Evolutionary conservation across 768 basidiomycete genomes (phyloP), one percentile per base, ranked within the genome.

Genomic region (Leccinellum luteum): DNA sequence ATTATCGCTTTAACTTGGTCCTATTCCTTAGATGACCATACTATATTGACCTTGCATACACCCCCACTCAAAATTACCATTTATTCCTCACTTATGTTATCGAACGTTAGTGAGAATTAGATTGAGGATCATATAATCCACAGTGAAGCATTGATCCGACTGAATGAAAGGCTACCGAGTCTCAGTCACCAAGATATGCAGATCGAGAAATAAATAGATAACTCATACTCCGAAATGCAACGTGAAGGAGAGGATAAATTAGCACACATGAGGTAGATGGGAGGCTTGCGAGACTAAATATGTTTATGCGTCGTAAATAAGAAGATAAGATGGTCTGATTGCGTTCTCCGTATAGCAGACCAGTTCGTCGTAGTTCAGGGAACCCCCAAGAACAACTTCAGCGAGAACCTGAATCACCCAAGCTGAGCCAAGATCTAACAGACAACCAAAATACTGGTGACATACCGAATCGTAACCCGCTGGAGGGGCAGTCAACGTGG

Each of bases 261-360:
- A 56, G 23, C 30, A 21, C 10, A 23, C 31, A 41, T n/a, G 25
- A 23, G 1, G 7, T 14, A 27, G 30, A 28, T 7, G 6, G 0
- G 8, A 32, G 34, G 5, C 3, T 32, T 15, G 52, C 3, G 3
- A 45, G 41, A n/a, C 7, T 6, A 25, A 15, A 0, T 47, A n/a
- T 12, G 0, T 25, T 68, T 28, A 73, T 35, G 77, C 77, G 54
- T 87, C 85, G 58, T 88, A 89, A 71, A 88, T 79, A 27, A 89
- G 82, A 34, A 89, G 74, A 66, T 84, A 89, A 15, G 87, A 86
- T 4, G 87, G 86, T 41, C 86, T 73, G 52, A 89, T 87, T 2
- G 87, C 87, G 57, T 89, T 84, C 68, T 89, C 86, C 44, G 75
- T 73, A 64, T 89, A 89, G 28, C 89, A 85, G 9, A 89, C 80